Evolutionary conservation across 371 early-diverging fungal genomes (phyloP), one percentile per base, ranked within the genome.

Genomic region (Parasitella parasitica): DNA sequence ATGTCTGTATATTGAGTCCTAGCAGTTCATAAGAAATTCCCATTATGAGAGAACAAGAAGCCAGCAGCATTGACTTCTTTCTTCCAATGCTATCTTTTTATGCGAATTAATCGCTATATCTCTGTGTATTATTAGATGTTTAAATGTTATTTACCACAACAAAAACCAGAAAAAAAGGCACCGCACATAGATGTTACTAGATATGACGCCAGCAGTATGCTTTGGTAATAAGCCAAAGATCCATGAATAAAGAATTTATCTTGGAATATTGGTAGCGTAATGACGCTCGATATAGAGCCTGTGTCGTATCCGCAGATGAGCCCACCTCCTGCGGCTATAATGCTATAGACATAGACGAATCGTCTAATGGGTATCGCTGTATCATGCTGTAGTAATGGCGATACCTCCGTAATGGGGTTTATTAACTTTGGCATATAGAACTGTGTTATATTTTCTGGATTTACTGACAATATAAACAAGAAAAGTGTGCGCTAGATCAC

Each of bases 131-230:
- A 24, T 43, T 22, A 0, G 12, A 22, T 41, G 41, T 41, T 2
- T 18, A 6, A 2, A 3, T 28, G 12, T 51, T 32, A 35, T 11
- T 54, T 64, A 78, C 78, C 81, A 53, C 76, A 77, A 22, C 75
- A 51, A 59, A 61, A 69, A 11, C 77, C 78, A 59, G 81, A 76
- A 34, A 64, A 54, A 15, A 81, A 67, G 4, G 73, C 71, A 22
- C 78, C 77, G 5, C 73, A n/a, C 22, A 74, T 72, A 7, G 75
- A 75, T 12, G 78, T 76, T 52, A 76, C 59, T 4, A 81, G 54
- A 38, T 71, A 76, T 6, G 76, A 67, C 16, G 78, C 72, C 1
- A 81, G 53, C 32, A 78, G 28, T 2, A 74, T 57, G 28, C 71
- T 71, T 32, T 74, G 54, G 18, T 89, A 82, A 58, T 83, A 87